Base-by-base conservation (phyloP, 2,329 filamentous ascomycete species). In the Hypomyces perniciosus region DNA sequence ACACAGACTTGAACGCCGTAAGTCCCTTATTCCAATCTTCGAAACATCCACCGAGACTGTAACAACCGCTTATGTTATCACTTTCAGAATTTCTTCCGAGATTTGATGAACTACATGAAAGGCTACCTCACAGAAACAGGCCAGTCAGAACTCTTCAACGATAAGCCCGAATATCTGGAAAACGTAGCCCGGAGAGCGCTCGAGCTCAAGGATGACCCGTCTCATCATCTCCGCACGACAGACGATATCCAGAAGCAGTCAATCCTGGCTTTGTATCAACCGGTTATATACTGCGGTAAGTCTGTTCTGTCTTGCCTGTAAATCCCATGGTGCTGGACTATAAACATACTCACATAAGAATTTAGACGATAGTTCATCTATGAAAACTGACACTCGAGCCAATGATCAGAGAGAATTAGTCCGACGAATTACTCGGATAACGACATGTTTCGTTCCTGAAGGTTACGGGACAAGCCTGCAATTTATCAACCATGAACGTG, bases 271-370 rank as follows among this genome's bases (percentile, higher is more conserved):
- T 45, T 52, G 10, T 48, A 48, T 27, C 45, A 48, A 8, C 45
- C 50, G 4, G 50, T 52, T 27, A 39, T 52, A 6, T 52, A 44
- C 9, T 52, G 50, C 30, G 50, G 50, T 52, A 13, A 39, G 49
- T 40, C 30, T 8, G 28, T 9, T n/a, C 30, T n/a, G 26, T 6
- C 4, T 8, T 33, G 27, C 27, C 28, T 26, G n/a, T 33, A 10
- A 46, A 38, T n/a, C 8, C 4, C 26, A 10, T 13, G 9, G n/a
- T 35, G 34, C 6, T 38, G 12, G 20, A 20, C 6, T 33, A 26
- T 0, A n/a, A 27, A 5, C 20, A 27, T 13, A 39, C 7, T 41
- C 10, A 20, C 13, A 42, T 28, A 6, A 28, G 2, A 13, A 1
- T 9, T 26, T 33, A 53, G 51, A 53, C n/a, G 51, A 53, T 12